phyloP scores from a whole-genome alignment of 129 eudicot species.

The Tagetes erecta region DNA sequence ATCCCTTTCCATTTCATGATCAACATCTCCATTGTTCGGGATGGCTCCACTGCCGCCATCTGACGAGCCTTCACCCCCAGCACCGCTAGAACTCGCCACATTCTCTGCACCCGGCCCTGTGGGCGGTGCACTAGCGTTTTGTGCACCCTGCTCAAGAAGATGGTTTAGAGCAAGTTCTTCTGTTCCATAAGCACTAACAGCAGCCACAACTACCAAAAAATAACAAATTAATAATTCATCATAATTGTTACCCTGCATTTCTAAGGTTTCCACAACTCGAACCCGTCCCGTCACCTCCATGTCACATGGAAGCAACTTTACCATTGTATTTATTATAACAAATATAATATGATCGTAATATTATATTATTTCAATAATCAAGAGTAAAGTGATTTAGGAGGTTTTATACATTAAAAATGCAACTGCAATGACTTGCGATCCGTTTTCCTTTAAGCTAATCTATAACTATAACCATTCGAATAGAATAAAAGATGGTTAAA shows the following conservation, averaged over 20 bases:
- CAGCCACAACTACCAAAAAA: conserved; percentile 52
- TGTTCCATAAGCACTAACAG: conserved; percentile 48
- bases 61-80: conserved; percentile 30
- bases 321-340: background rate
- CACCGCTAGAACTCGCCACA: conserved; percentile 26
- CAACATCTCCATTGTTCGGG: conserved; percentile 25
- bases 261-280: too few relatives aligned
- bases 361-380: background rate
- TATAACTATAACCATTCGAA: background rate
- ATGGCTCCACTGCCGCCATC: conserved; percentile 27
- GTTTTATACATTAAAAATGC: background rate
- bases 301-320: too few relatives aligned
- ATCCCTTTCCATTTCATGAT: conserved; percentile 51
- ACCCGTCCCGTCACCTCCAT: too few relatives aligned
- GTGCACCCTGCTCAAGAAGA: conserved; percentile 41
- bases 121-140: conserved; percentile 21
- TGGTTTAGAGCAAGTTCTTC: conserved; percentile 56
- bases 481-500: background rate
- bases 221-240: background rate
- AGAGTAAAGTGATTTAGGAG: background rate
- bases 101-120: conserved; percentile 27
- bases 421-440: background rate
- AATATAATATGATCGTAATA: background rate
- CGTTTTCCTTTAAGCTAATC: background rate
- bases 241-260: background rate